Base-by-base conservation (phyloP, 2,329 filamentous ascomycete genomes). In the Salinomyces thailandicus region DNA sequence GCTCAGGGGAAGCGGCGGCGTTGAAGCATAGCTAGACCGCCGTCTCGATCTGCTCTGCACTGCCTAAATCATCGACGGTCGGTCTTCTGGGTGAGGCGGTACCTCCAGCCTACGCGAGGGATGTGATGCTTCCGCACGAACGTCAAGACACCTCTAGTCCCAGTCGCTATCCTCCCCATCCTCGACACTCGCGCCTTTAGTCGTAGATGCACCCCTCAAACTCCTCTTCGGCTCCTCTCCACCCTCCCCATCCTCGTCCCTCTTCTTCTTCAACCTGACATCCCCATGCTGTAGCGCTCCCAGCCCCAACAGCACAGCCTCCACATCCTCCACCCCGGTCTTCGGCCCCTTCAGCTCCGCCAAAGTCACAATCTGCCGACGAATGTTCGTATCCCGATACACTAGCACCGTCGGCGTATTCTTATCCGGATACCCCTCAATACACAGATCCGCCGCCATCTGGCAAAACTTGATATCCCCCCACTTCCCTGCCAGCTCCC, bases 391-490 rank as follows among this genome's bases (percentile, higher is more conserved):
- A 51, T 94, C 85, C 57, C 80, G 81, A 63, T 98, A 98, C 0
- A 94, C 75, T 44, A 98, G 58, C 22, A 98, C 85, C 0, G 91
- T 98, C 2, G 91, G 91, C 39, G 86, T 94, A 59, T 98, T 98
- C 39, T 75, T 73, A 53, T 96, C 91, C 2, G 91, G 91, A 60
- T 98, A 98, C 27, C 85, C 85, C 59, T 96, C 91, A 50, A 98
- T 95, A 39, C 91, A 94, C 64, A 95, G 77, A 55, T 85, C 79
- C 5, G 80, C 91, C 49, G 80, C 75, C 49, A 98, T 96, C 64
- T 96, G 85, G 60, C 89, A 96, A 62, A 98, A 98, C 64, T 98
- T 98, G 60, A 98, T 69, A 47, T 98, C 89, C 14, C 86, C 85
- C 55, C 86, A 98, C 53, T 89, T 85, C 41, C 63, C 65, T 1